These are phyloP conservation scores for Globisporangium middletonii DNA, from an alignment of 352 stramenopile genomes.

Conservation along the genomic window DNA sequence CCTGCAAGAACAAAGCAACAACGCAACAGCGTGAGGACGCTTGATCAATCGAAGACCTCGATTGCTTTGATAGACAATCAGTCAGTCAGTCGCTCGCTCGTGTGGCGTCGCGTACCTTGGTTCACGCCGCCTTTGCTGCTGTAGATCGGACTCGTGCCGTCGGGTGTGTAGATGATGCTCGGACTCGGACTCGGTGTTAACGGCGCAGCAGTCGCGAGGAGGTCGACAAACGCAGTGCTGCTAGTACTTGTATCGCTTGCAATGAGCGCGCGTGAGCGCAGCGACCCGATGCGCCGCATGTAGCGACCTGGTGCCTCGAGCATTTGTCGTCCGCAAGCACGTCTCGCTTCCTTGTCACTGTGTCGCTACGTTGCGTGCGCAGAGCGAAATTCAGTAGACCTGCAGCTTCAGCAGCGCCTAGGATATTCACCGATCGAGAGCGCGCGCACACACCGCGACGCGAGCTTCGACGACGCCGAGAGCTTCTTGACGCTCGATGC, in stretches of 20 bases:
- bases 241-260: neutral
- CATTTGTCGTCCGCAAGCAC: neutral
- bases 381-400: no score
- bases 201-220: neutral
- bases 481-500: no score
- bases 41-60: neutral
- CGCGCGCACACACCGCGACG: no score
- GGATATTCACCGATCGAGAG: no score
- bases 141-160: constrained; percentile 1
- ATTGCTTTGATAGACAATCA: no score
- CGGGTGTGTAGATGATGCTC: neutral
- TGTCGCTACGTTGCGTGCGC: no score
- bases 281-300: neutral
- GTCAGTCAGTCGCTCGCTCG: neutral
- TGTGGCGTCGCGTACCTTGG: constrained; percentile 2
- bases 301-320: neutral
- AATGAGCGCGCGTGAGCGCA: neutral
- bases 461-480: no score
- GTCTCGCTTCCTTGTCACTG: no score
- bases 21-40: neutral
- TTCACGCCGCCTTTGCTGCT: constrained; percentile 3
- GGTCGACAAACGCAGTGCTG: neutral
- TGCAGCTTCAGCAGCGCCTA: no score
- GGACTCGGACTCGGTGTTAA: neutral
- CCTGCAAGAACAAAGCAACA: constrained; percentile 8